Conservation (phyloP, 257 asterid genomes). For the Marsdenia floribunda region DNA sequence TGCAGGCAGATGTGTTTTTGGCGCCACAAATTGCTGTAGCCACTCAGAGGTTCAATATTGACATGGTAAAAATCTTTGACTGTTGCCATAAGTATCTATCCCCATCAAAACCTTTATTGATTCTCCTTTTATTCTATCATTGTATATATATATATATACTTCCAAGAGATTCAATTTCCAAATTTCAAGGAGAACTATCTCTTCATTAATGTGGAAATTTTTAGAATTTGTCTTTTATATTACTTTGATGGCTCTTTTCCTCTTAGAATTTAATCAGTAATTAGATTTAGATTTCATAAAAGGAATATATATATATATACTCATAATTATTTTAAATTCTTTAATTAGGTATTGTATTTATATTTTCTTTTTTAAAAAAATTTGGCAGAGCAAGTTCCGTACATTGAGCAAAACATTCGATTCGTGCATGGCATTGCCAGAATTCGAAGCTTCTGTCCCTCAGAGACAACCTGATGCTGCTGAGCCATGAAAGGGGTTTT, state of each 20-base stretch:
- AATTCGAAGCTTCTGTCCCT: conserved; percentile 59
- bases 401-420: conserved; percentile 36
- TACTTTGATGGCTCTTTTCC: too few species aligned
- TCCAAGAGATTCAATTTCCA: too few species aligned
- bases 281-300: too few species aligned
- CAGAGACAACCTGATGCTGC: conserved; percentile 78
- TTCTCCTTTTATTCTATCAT: neutral
- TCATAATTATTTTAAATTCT: too few species aligned
- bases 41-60: conserved; percentile 45
- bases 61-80: conserved; percentile 48
- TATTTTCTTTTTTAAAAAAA: neutral
- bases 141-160: neutral
- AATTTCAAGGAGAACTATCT: too few species aligned
- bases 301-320: too few species aligned
- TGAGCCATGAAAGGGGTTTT: conserved; percentile 14
- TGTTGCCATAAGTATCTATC: neutral
- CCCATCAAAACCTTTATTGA: neutral
- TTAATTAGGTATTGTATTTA: too few species aligned
- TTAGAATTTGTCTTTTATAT: too few species aligned
- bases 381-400: conserved; percentile 54
- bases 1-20: conserved; percentile 85
- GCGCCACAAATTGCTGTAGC: conserved; percentile 71
- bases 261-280: too few species aligned
- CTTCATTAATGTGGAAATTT: too few species aligned
- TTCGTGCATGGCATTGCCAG: conserved; percentile 49